These are phyloP conservation scores for Penicillium canariense DNA, from an alignment of 495 filamentous ascomycete species.

Conservation along the genomic window DNA sequence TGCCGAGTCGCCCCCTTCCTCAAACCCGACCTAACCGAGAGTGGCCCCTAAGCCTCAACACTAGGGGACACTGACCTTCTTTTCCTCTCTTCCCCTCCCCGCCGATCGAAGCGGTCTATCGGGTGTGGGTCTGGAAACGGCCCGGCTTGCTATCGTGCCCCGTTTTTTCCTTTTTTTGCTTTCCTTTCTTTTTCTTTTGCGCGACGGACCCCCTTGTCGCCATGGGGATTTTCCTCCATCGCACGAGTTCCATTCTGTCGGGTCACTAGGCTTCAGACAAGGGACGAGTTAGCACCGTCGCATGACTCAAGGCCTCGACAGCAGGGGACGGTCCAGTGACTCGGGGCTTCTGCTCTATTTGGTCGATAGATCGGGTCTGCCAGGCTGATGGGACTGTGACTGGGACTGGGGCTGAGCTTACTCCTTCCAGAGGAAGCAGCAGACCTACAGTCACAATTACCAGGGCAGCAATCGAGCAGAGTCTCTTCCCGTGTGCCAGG, in stretches of 20 bases:
- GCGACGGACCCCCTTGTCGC: neutral
- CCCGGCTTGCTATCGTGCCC: slow-evolving; percentile 19
- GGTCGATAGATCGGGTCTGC: neutral
- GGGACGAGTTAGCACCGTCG: neutral
- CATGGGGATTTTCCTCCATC: neutral
- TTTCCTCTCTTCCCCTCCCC: slow-evolving; percentile 2
- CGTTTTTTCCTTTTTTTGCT: too few relatives aligned
- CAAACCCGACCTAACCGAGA: neutral
- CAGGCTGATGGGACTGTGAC: slow-evolving; percentile 1
- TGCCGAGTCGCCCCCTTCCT: too few relatives aligned
- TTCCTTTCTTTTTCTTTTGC: too few relatives aligned
- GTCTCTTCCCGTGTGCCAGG: slow-evolving; percentile 17
- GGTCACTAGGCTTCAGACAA: neutral
- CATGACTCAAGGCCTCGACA: slow-evolving; percentile 6
- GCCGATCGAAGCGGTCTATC: slow-evolving; percentile 28
- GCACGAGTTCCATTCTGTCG: slow-evolving; percentile 4
- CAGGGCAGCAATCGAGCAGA: neutral
- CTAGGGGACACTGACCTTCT: neutral
- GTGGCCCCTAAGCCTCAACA: neutral
- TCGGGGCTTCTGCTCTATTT: slow-evolving; percentile 9
- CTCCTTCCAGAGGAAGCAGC: neutral
- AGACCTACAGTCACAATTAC: neutral
- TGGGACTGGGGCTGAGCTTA: slow-evolving; percentile 2
- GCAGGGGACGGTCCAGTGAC: neutral
- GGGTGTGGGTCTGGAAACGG: slow-evolving; percentile 28